Base-by-base conservation (phyloP, 2,329 filamentous ascomycete genomes). In the Sporothrix luriei region DNA sequence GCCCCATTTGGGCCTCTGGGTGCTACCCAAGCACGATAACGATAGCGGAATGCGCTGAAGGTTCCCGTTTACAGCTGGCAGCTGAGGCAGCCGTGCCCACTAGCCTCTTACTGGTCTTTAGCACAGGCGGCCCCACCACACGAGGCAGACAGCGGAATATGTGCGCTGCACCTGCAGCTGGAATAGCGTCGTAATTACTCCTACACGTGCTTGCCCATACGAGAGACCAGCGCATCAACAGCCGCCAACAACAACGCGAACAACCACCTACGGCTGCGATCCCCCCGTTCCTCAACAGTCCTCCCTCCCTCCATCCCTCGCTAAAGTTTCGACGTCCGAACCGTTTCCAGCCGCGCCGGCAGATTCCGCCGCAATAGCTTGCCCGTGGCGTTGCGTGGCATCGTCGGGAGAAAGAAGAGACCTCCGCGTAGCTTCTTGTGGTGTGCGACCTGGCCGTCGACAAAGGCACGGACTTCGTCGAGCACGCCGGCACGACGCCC, bases 341-440 rank as follows among this genome's bases (percentile, higher is more conserved):
- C 19, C 13, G 48, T 24, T 33, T 68, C 48, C 13, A 65, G 11
- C 21, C 57, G 38, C 7, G 68, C 67, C 68, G 57, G 57, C 29
- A 69, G 68, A 14, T 48, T 46, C 21, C 68, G 48, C 33, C 49
- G 26, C 57, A 65, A 9, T n/a, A 69, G 49, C 49, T 69, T 69
- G n/a, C 57, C 57, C n/a, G 48, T 55, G 0, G 64, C 48, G 6
- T 55, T 64, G 33, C 67, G 57, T 1, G 67, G 67, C 46, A 69
- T 54, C 10, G 13, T 11, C 10, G 51, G 33, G 5, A 64, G 57
- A 24, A 29, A 54, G 26, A 62, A 64, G 0, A 64, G 48, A 14
- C 55, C 55, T 7, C 55, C 67, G 5, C 67, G 57, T 24, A 64
- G 55, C 29, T 64, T 69, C 48, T 69, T 64, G 1, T 26, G 49